phyloP scores from a whole-genome alignment of 1,139 yeast species.

The Yamadazyma trypodendri region DNA sequence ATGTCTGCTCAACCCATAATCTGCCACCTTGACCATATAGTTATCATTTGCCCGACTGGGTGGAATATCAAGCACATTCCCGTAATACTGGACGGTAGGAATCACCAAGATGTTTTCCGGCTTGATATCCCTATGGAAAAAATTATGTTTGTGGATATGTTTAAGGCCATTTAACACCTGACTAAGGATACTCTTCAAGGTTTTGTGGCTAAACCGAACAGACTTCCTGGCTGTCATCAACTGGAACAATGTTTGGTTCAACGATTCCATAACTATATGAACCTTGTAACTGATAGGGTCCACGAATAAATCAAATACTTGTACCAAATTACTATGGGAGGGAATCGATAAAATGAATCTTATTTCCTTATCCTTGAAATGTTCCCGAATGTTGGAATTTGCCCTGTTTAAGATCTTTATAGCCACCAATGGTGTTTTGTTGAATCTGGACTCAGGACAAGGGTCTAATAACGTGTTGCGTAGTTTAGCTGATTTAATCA shows the following conservation, averaged over 20 bases:
- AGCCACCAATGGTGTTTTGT: slow-evolving; percentile 60
- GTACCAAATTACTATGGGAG: slow-evolving; percentile 70
- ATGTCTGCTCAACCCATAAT: slow-evolving; percentile 84
- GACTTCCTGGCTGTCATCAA: slow-evolving; percentile 59
- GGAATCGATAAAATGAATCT: slow-evolving; percentile 69
- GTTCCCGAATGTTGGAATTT: slow-evolving; percentile 51
- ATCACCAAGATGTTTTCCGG: slow-evolving; percentile 74
- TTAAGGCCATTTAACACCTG: slow-evolving; percentile 75
- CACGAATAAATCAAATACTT: slow-evolving; percentile 73
- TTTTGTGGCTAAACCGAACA: slow-evolving; percentile 52
- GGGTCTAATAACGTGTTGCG: slow-evolving; percentile 54
- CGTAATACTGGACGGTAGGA: slow-evolving; percentile 54
- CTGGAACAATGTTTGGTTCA: slow-evolving; percentile 80
- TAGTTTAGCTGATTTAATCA: slow-evolving; percentile 5
- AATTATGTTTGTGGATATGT: slow-evolving; percentile 76
- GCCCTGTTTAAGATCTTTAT: slow-evolving; percentile 73
- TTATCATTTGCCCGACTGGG: slow-evolving; percentile 39
- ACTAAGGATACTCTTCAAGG: slow-evolving; percentile 61
- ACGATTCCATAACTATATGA: slow-evolving; percentile 84
- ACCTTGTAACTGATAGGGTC: slow-evolving; percentile 58
- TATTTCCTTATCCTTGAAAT: slow-evolving; percentile 69
- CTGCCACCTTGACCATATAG: slow-evolving; percentile 79
- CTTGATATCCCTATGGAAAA: slow-evolving; percentile 85
- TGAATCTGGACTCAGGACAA: slow-evolving; percentile 23
- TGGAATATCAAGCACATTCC: slow-evolving; percentile 41